Conservation (phyloP, 495 filamentous ascomycete genomes). For the Polyplosphaeria fusca region DNA sequence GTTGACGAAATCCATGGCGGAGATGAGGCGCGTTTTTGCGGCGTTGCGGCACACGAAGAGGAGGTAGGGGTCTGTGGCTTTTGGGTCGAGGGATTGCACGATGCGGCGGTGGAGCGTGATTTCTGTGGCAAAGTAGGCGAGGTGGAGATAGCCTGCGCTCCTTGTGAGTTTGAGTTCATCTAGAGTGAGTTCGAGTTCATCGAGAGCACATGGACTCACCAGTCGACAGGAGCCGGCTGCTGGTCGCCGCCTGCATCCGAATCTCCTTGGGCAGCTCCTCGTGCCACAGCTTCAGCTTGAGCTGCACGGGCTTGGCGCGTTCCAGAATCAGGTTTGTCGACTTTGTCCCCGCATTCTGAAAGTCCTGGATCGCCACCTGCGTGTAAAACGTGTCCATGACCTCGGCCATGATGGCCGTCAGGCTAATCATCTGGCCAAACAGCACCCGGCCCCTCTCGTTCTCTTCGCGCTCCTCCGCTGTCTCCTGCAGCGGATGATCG, state of each 20-base stretch:
- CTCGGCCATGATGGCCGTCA: conserved; percentile 73
- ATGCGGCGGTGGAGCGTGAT: conserved; percentile 82
- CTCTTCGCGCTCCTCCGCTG: conserved; percentile 45
- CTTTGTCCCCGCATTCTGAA: conserved; percentile 43
- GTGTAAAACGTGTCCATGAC: conserved; percentile 80
- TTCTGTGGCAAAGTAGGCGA: conserved; percentile 80
- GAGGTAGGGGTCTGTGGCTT: conserved; percentile 63
- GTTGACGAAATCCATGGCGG: conserved; percentile 47
- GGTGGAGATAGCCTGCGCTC: conserved; percentile 70
- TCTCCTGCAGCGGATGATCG: conserved; percentile 42
- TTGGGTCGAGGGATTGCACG: conserved; percentile 62
- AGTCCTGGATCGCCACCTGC: conserved; percentile 54
- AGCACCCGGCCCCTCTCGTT: conserved; percentile 65
- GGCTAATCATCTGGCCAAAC: conserved; percentile 69
- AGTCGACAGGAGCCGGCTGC: conserved; percentile 43
- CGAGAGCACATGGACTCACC: conserved; percentile 44
- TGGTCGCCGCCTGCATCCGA: conserved; percentile 57
- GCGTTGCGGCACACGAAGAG: conserved; percentile 94
- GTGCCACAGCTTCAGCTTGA: conserved; percentile 82
- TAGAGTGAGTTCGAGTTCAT: too few species aligned
- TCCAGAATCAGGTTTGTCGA: conserved; percentile 59
- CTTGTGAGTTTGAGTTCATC: too few species aligned
- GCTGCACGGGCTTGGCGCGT: conserved; percentile 76
- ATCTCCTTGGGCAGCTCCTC: conserved; percentile 59
- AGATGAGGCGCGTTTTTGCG: conserved; percentile 67